phyloP scores from a whole-genome alignment of 2,329 filamentous ascomycete genomes.

The Xylariaceae sp. region DNA sequence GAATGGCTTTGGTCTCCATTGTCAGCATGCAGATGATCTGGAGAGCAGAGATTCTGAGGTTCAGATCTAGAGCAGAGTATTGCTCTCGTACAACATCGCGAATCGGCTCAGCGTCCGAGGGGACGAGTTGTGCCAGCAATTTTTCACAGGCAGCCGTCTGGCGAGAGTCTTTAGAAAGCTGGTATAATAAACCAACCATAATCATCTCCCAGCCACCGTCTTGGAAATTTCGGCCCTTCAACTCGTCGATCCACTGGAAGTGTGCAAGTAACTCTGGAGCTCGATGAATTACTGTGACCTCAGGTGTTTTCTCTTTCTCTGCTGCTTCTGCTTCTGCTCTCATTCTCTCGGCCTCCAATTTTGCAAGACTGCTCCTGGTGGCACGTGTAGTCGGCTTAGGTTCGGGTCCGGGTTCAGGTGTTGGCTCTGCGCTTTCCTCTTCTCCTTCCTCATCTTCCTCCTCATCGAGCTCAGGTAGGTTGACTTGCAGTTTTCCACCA shows the following conservation, averaged over 20 bases:
- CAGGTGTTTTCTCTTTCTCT: conserved; percentile 44
- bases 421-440: conserved; percentile 46
- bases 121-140: conserved; percentile 76
- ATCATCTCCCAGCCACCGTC: conserved; percentile 91
- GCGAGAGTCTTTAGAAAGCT: conserved; percentile 72
- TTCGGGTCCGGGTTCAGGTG: conserved; percentile 68
- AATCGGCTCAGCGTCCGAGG: conserved; percentile 69
- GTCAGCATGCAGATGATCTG: conserved; percentile 85
- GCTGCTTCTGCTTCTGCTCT: conserved; percentile 56
- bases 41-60: conserved; percentile 73
- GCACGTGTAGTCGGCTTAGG: conserved; percentile 64
- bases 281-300: conserved; percentile 54
- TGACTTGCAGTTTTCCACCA: conserved; percentile 74
- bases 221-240: conserved; percentile 78
- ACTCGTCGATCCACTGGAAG: conserved; percentile 80
- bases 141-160: conserved; percentile 71
- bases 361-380: conserved; percentile 81
- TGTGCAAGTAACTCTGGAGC: conserved; percentile 71
- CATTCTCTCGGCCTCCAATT: conserved; percentile 68
- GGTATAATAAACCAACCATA: conserved; percentile 79
- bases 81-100: conserved; percentile 67
- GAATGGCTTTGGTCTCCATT: conserved; percentile 78
- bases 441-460: conserved; percentile 64
- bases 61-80: conserved; percentile 76
- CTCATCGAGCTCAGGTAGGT: conserved; percentile 69